phyloP scores from a whole-genome alignment of 139 green algal genomes.

The Edaphochlamys debaryana region DNA sequence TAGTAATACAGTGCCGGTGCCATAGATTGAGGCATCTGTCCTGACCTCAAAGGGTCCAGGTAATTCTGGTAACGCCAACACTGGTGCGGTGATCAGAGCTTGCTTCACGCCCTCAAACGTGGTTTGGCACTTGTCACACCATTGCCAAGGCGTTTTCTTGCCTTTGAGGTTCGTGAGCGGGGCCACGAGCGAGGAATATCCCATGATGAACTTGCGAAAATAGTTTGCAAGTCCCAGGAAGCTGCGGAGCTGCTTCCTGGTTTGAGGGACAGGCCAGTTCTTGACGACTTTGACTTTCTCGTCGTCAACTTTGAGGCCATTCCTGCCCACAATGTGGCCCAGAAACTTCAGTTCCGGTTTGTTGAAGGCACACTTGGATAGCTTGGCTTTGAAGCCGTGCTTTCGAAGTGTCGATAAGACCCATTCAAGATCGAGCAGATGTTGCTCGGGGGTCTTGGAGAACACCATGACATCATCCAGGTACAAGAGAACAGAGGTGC shows the following conservation, averaged over 20 bases:
- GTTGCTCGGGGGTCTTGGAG: conserved; percentile 17
- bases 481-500: conserved; percentile 42
- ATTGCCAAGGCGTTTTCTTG: not conserved
- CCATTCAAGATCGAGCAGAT: conserved; percentile 23
- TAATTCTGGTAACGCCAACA: conserved; percentile 28
- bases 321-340: not conserved
- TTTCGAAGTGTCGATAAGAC: conserved; percentile 11
- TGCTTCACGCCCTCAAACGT: conserved; percentile 42
- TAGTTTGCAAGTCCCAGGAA: conserved; percentile 52
- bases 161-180: conserved; percentile 36
- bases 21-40: not conserved
- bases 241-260: not conserved
- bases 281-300: not conserved
- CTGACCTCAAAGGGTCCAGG: not conserved
- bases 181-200: conserved; percentile 16
- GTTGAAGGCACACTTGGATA: conserved; percentile 42
- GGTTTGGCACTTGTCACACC: conserved; percentile 23
- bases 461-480: conserved; percentile 49
- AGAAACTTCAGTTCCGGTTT: conserved; percentile 13
- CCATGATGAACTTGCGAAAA: conserved; percentile 48
- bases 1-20: not conserved
- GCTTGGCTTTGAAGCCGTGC: conserved; percentile 27
- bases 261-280: not conserved
- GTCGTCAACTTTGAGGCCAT: not conserved
- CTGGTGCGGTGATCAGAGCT: conserved; percentile 39